These are phyloP conservation scores for Domatiomyces catenatus DNA, from an alignment of 2,329 filamentous ascomycete species.

Conservation along the genomic window DNA sequence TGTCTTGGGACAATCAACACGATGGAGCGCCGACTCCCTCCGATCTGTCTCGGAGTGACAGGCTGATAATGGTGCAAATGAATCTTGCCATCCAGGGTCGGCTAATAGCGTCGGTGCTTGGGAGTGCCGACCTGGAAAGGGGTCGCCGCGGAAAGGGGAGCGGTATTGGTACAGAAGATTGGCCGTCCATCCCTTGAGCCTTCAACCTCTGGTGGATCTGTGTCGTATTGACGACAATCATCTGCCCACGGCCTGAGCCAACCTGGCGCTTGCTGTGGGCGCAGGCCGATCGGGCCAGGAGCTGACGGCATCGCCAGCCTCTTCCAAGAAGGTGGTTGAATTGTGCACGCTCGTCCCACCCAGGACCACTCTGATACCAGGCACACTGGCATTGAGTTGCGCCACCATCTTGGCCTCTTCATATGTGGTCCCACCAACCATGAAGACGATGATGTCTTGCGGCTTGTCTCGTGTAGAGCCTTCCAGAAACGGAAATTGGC, in stretches of 20 bases:
- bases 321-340: constrained; percentile 71
- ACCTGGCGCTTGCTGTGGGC: constrained; percentile 44
- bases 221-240: constrained; percentile 1
- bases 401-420: constrained; percentile 94
- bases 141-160: no score
- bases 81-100: no score
- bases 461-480: constrained; percentile 84
- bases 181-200: no score
- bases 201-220: not conserved
- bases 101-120: no score
- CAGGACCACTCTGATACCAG: constrained; percentile 75
- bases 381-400: constrained; percentile 81
- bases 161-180: no score
- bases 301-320: constrained; percentile 75
- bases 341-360: constrained; percentile 84
- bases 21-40: no score
- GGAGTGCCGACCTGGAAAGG: no score
- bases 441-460: constrained; percentile 90
- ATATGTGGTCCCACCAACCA: constrained; percentile 84
- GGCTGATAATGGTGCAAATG: no score
- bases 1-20: no score
- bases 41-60: no score
- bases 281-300: constrained; percentile 62
- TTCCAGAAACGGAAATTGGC: constrained; percentile 87
- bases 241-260: constrained; percentile 32